Evolutionary conservation across 2,329 filamentous ascomycete genomes (phyloP).

Genomic region (Epichloe glyceriae): DNA sequence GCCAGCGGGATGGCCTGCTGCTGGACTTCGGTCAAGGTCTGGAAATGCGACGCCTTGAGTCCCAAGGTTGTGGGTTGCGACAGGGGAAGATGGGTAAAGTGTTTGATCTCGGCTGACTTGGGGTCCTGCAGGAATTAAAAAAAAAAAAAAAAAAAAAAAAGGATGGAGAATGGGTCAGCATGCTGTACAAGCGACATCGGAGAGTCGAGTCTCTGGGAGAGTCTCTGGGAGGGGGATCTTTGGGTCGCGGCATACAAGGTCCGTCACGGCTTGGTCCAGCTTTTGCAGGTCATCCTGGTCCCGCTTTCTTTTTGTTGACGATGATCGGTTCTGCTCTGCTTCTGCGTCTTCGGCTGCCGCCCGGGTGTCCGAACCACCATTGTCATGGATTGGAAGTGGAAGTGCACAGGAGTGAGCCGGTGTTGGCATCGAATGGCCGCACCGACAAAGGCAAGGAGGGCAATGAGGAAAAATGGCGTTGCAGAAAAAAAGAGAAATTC

Average conservation of each 20-base stretch:
- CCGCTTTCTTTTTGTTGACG: slow-evolving; percentile 24
- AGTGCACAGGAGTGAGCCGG: neutral
- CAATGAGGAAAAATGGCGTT: neutral
- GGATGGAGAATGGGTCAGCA: neutral
- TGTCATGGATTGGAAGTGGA: neutral
- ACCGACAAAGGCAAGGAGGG: neutral
- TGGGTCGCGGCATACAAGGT: slow-evolving; percentile 16
- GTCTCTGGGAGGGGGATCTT: neutral
- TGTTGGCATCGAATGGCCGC: neutral
- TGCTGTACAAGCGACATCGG: neutral
- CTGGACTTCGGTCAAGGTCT: slow-evolving; percentile 84
- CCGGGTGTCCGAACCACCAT: slow-evolving; percentile 19
- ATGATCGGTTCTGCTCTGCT: slow-evolving; percentile 18
- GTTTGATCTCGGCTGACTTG: slow-evolving; percentile 44
- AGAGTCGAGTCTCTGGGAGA: neutral
- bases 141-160: neutral
- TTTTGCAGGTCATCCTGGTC: slow-evolving; percentile 23
- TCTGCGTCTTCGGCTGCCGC: slow-evolving; percentile 14
- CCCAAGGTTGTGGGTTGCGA: slow-evolving; percentile 69
- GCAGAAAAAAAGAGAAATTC: neutral
- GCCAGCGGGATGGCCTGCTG: slow-evolving; percentile 76
- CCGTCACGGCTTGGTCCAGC: slow-evolving; percentile 19
- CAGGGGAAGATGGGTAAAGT: slow-evolving; percentile 75
- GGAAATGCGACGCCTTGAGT: slow-evolving; percentile 77
- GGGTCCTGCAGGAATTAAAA: slow-evolving; percentile 33